phyloP scores from a whole-genome alignment of 306 rosid genomes.

The Fagus crenata region DNA sequence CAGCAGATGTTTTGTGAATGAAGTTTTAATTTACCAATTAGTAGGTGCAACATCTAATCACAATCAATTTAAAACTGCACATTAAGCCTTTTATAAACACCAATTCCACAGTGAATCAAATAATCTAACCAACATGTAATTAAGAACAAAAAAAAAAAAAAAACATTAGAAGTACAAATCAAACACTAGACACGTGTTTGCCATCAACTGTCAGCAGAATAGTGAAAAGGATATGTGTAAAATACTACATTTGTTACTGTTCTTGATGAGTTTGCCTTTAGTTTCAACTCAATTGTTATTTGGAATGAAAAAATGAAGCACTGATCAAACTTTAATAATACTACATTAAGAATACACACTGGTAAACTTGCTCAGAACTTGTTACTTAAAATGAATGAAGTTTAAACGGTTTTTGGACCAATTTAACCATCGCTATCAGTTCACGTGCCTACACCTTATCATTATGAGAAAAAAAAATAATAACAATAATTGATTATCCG shows the following conservation, averaged over 20 bases:
- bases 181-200: not conserved
- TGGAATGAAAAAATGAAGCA: not conserved
- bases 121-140: slow-evolving; percentile 2
- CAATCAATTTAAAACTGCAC: slow-evolving; percentile 21
- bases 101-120: slow-evolving; percentile 10
- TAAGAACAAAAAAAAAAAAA: not conserved
- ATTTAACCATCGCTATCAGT: not conserved
- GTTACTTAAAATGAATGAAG: too few species aligned
- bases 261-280: too few species aligned
- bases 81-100: slow-evolving; percentile 16
- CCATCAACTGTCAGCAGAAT: not conserved
- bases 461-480: not conserved
- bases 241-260: not conserved
- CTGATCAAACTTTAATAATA: not conserved
- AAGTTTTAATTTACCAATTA: slow-evolving; percentile 25
- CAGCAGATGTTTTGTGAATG: slow-evolving; percentile 53
- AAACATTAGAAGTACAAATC: not conserved
- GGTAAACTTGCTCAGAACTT: too few species aligned
- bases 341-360: not conserved
- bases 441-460: not conserved
- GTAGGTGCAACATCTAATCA: slow-evolving; percentile 51
- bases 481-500: not conserved
- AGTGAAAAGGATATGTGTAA: not conserved
- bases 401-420: too few species aligned
- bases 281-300: too few species aligned